Percentiles rank a stretch among this genome's conserved stretches.
phyloP scores from a whole-genome alignment of 1,284 basidiomycete species.

The Bjerkandera adusta region DNA sequence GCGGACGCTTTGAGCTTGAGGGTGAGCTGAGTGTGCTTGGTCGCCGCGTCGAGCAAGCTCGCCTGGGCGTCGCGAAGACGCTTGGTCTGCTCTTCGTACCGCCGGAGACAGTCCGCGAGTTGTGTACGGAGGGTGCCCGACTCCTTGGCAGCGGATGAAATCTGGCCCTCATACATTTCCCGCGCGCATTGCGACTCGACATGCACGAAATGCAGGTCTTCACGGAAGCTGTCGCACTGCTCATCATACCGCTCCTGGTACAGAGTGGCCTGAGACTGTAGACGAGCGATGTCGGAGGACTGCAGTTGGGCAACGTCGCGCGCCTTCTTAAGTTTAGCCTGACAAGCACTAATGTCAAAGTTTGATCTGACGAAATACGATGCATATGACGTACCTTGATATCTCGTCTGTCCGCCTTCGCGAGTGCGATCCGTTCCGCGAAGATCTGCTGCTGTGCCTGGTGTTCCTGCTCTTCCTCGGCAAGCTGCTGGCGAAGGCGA shows the following conservation, averaged over 20 bases:
- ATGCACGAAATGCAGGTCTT: conserved; percentile 14
- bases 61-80: conserved; percentile 2
- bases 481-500: conserved; percentile 5
- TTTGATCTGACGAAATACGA: too few relatives aligned
- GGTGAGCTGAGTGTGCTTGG: background rate
- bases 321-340: conserved; percentile 8
- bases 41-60: background rate
- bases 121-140: conserved; percentile 2
- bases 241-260: background rate
- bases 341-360: background rate
- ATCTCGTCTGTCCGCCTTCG: conserved; percentile 4
- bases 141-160: conserved; percentile 6
- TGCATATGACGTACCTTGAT: conserved; percentile 9
- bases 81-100: conserved; percentile 6
- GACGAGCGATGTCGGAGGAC: conserved; percentile 6
- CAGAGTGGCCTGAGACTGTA: conserved; percentile 2
- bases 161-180: conserved; percentile 8
- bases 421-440: conserved; percentile 3
- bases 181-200: conserved; percentile 10
- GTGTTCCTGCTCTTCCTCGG: background rate
- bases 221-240: conserved; percentile 5
- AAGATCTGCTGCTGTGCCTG: background rate
- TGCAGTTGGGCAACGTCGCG: background rate
- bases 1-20: conserved; percentile 5
- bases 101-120: conserved; percentile 6